phyloP scores from a whole-genome alignment of 805 yeast species.

The Candida michaelii region DNA sequence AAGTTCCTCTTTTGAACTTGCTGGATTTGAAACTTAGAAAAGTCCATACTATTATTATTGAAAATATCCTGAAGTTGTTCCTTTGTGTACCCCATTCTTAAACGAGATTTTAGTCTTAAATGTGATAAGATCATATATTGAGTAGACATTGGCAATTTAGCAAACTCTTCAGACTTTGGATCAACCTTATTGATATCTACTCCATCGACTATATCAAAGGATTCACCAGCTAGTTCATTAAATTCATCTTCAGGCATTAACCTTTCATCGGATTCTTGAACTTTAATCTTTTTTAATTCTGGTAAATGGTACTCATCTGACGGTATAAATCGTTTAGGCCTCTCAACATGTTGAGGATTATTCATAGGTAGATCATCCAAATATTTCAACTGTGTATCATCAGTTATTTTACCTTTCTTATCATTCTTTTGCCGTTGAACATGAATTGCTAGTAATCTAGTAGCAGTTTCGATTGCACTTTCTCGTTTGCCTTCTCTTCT shows the following conservation, averaged over 20 bases:
- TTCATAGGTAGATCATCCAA: conserved; percentile 20
- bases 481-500: conserved; percentile 73
- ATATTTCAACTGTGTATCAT: conserved; percentile 13
- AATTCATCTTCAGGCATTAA: conserved; percentile 73
- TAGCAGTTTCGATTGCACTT: conserved; percentile 72
- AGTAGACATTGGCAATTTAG: conserved; percentile 72
- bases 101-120: conserved; percentile 76
- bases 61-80: conserved; percentile 82
- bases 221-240: conserved; percentile 54
- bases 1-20: conserved; percentile 91
- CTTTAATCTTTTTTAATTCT: conserved; percentile 53
- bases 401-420: conserved; percentile 11
- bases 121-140: conserved; percentile 88
- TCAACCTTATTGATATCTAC: conserved; percentile 73
- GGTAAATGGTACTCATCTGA: conserved; percentile 90
- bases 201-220: conserved; percentile 58
- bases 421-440: conserved; percentile 56
- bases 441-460: conserved; percentile 74
- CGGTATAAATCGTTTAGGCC: conserved; percentile 37
- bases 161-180: conserved; percentile 78
- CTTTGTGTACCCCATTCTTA: conserved; percentile 92
- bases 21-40: conserved; percentile 88
- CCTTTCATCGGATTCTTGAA: conserved; percentile 63
- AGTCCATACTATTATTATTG: conserved; percentile 82
- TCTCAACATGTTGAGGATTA: conserved; percentile 10